Evolutionary conservation across 495 filamentous ascomycete species (phyloP), one percentile per base, ranked within the genome.

Genomic region (Aspergillus cavernicola): DNA sequence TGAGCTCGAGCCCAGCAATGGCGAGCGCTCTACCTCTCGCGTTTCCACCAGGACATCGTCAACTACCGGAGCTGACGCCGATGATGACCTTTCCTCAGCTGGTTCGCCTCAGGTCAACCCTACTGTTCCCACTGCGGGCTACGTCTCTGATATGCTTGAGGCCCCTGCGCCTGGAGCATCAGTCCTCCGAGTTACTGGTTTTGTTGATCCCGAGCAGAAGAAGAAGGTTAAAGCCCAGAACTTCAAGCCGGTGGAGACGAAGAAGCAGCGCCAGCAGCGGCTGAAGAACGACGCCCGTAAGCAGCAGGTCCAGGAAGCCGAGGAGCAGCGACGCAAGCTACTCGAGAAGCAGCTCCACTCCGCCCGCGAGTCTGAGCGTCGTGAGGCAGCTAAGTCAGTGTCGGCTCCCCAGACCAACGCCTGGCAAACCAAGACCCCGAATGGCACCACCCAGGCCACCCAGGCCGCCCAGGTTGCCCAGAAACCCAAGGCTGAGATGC

Each of bases 261-360:
- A 96, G 85, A 96, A 95, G 78, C 88, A 92, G 72, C 84, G 90
- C 43, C 89, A 93, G 74, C 88, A 93, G 71, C 80, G 82, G 31
- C 77, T 83, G 66, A 96, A 92, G 80, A 83, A 79, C 44, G 89
- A 95, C 71, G 82, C 80, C 36, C 79, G 80, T 49, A 89, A 89
- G 75, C 69, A 77, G 37, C 70, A 79, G 40, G 85, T 88, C 22
- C 86, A 88, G 68, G 83, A 85, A 52, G 80, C 83, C 1, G 90
- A 96, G 72, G 79, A 83, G 57, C 74, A 88, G 62, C 81, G 90
- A 59, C 80, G 85, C 61, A 75, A 77, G 33, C 69, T 86, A 52
- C 70, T 86, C 55, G 89, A 96, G 70, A 85, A 87, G 66, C 89
- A 95, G 71, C 76, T 89, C 56, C 84, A 89, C 57, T 80, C 82